phyloP scores from a whole-genome alignment of 2,329 filamentous ascomycete species.

The Sphaerostilbella broomeana region DNA sequence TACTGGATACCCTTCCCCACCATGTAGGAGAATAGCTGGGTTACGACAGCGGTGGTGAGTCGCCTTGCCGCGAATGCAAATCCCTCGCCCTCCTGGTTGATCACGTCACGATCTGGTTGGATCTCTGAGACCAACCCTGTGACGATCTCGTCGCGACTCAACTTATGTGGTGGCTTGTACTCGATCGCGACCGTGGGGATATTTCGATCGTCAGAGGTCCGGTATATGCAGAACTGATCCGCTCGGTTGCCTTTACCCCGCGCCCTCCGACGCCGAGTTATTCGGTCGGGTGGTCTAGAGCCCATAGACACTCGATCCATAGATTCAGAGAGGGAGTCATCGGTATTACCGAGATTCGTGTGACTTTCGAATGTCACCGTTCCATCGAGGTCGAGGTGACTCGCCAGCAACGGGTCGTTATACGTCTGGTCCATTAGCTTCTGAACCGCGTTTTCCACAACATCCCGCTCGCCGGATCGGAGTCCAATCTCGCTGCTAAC shows the following conservation, averaged over 20 bases:
- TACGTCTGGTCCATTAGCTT: constrained; percentile 25
- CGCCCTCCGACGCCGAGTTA: background rate
- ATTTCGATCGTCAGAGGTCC: constrained; percentile 4
- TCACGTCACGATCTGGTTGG: background rate
- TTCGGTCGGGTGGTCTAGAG: background rate
- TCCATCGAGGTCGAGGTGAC: background rate
- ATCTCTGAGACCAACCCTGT: background rate
- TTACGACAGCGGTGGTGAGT: constrained; percentile 30
- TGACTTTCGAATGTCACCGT: constrained; percentile 22
- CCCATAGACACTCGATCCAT: background rate
- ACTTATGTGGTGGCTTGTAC: constrained; percentile 33
- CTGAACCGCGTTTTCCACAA: constrained; percentile 30
- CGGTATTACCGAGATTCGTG: background rate
- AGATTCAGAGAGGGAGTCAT: background rate
- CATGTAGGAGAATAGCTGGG: constrained; percentile 35
- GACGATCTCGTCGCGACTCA: constrained; percentile 25
- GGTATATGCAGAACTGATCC: constrained; percentile 27
- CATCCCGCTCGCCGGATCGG: constrained; percentile 27
- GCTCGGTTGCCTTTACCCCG: constrained; percentile 20
- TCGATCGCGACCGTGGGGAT: constrained; percentile 28
- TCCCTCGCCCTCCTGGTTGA: background rate
- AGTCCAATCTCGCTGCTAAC: constrained; percentile 31
- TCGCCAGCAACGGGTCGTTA: constrained; percentile 20
- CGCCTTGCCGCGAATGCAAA: background rate
- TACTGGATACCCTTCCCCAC: constrained; percentile 28